phyloP scores from a whole-genome alignment of 129 eudicot genomes.

The Flaveria linearis region DNA sequence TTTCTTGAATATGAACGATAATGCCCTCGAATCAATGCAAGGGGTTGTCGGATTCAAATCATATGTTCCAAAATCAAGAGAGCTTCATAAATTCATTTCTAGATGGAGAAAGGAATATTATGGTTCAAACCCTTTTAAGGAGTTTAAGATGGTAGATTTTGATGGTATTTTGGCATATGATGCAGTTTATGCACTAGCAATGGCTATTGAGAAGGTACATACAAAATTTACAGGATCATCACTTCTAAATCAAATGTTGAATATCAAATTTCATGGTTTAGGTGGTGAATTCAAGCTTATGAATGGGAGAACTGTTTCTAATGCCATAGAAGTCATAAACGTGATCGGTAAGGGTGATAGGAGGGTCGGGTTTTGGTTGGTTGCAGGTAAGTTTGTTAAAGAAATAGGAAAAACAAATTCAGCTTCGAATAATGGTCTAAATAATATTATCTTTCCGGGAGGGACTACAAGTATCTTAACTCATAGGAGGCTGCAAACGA shows the following conservation, averaged over 20 bases:
- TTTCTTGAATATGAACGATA: slow-evolving; percentile 25
- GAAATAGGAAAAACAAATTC: not conserved
- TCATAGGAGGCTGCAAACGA: slow-evolving; percentile 28
- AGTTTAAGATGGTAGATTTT: not conserved
- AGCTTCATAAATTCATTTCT: slow-evolving; percentile 24
- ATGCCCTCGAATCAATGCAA: slow-evolving; percentile 37
- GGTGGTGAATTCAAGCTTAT: slow-evolving; percentile 33
- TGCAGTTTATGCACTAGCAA: slow-evolving; percentile 50
- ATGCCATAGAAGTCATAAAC: slow-evolving; percentile 38
- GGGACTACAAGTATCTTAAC: slow-evolving; percentile 18
- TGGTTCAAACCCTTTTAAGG: not conserved
- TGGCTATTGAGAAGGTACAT: slow-evolving; percentile 36
- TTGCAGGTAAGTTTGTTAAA: slow-evolving; percentile 20
- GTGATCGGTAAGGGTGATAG: slow-evolving; percentile 41
- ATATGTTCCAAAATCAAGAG: slow-evolving; percentile 35
- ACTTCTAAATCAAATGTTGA: not conserved
- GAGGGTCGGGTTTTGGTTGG: slow-evolving; percentile 56
- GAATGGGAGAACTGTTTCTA: slow-evolving; percentile 20
- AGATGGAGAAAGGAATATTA: slow-evolving; percentile 32
- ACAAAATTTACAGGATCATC: not conserved
- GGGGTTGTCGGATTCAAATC: slow-evolving; percentile 53
- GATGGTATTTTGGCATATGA: slow-evolving; percentile 65
- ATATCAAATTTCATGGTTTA: slow-evolving; percentile 29
- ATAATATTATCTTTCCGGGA: slow-evolving; percentile 46
- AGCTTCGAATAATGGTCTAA: not conserved